Evolutionary conservation across 2,329 filamentous ascomycete genomes (phyloP).

Genomic region (Trichoderma sp.): DNA sequence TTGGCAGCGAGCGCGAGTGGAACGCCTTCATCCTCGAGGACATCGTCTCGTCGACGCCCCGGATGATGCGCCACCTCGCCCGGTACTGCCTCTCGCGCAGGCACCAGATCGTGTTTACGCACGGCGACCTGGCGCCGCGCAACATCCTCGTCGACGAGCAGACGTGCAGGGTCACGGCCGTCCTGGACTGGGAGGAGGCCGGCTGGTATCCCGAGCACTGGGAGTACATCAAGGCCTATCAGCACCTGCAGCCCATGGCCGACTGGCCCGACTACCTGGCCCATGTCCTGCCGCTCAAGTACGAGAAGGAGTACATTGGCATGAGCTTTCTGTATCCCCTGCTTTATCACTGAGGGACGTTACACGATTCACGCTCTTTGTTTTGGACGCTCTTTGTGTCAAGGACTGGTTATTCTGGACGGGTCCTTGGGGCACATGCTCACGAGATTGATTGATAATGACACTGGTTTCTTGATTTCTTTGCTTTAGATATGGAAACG

Average conservation of each 20-base stretch:
- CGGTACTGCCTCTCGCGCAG: background rate
- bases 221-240: constrained; percentile 6
- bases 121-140: constrained; percentile 3
- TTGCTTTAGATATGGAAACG: no score
- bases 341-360: background rate
- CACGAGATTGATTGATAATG: no score
- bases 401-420: no score
- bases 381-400: no score
- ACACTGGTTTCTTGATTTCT: no score
- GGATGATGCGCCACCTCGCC: background rate
- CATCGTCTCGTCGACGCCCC: background rate
- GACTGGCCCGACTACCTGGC: background rate
- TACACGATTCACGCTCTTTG: no score
- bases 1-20: background rate
- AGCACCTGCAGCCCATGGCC: background rate
- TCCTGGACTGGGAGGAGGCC: constrained; percentile 10
- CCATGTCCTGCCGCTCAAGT: background rate
- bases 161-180: background rate
- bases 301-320: background rate
- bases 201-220: constrained; percentile 17
- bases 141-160: constrained; percentile 1
- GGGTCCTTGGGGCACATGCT: no score
- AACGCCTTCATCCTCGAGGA: background rate
- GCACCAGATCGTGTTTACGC: constrained; percentile 2
- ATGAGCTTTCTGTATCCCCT: background rate